phyloP scores from a whole-genome alignment of 495 filamentous ascomycete genomes.

The Bombardia bombarda region DNA sequence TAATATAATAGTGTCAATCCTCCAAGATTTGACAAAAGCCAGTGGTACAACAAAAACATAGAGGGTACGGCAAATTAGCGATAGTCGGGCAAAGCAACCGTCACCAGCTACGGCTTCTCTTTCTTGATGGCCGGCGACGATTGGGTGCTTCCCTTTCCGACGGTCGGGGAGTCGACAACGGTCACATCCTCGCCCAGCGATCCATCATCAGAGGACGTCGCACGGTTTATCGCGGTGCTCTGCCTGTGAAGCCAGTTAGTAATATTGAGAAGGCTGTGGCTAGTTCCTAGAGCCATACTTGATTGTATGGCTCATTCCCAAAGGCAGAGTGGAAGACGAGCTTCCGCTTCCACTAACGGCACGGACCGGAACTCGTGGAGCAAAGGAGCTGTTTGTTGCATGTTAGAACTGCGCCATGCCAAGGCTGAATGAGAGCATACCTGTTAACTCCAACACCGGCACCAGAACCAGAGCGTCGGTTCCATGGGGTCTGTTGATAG shows the following conservation, averaged over 20 bases:
- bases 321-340: conserved; percentile 8
- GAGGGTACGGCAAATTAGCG: conserved; percentile 1
- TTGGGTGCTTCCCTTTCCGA: conserved; percentile 40
- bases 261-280: conserved; percentile 3
- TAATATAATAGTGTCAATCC: conserved; percentile 14
- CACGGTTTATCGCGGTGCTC: conserved; percentile 13
- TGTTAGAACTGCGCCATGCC: conserved; percentile 4
- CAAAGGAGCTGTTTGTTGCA: conserved; percentile 16
- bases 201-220: conserved; percentile 33
- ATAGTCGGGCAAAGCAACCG: conserved; percentile 4
- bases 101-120: conserved; percentile 24
- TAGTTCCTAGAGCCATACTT: conserved; percentile 17
- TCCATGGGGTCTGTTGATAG: conserved; percentile 29
- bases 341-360: conserved; percentile 8
- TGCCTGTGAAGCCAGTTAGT: conserved; percentile 25
- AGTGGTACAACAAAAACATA: conserved; percentile 8
- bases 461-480: conserved; percentile 11
- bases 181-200: conserved; percentile 39
- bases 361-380: conserved; percentile 15
- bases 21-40: conserved; percentile 14
- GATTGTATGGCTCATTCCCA: conserved; percentile 9
- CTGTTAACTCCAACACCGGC: conserved; percentile 17
- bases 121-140: conserved; percentile 42
- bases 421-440: conserved; percentile 3
- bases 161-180: conserved; percentile 41